Percentiles rank a stretch among this genome's conserved stretches.
Conservation (phyloP, 129 eudicot species). For the Cynara cardunculus region DNA sequence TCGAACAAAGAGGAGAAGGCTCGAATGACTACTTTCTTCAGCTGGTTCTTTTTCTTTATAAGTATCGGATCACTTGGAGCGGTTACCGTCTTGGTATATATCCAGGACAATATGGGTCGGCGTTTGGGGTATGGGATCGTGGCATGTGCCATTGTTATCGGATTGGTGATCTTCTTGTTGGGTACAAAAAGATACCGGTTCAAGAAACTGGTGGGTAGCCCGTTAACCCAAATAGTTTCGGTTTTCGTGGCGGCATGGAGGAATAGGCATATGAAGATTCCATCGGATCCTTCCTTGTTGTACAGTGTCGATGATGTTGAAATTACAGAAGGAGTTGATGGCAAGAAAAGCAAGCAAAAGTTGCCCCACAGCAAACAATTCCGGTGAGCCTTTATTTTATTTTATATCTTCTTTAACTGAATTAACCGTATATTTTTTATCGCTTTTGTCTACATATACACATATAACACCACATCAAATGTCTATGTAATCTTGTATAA, state of each 20-base stretch:
- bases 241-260: constrained; percentile 78
- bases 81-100: constrained; percentile 73
- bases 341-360: constrained; percentile 52
- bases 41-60: constrained; percentile 90
- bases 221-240: constrained; percentile 82
- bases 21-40: constrained; percentile 68
- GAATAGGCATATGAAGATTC: constrained; percentile 56
- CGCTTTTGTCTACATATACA: not conserved
- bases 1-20: constrained; percentile 44
- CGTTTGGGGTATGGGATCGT: constrained; percentile 87
- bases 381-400: constrained; percentile 39
- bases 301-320: constrained; percentile 48
- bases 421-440: constrained; percentile 5
- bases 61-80: constrained; percentile 73
- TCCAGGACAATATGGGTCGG: constrained; percentile 77
- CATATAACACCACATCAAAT: not conserved
- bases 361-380: constrained; percentile 77
- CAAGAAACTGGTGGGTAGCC: constrained; percentile 88
- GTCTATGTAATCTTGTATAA: not conserved
- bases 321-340: constrained; percentile 17
- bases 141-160: constrained; percentile 59
- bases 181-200: constrained; percentile 75
- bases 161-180: constrained; percentile 49
- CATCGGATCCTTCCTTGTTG: constrained; percentile 57
- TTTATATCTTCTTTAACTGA: constrained; percentile 15